Evolutionary conservation across 169 alveolate genomes (phyloP), one percentile per base, ranked within the genome.

Genomic region (Plasmodium ovale): DNA sequence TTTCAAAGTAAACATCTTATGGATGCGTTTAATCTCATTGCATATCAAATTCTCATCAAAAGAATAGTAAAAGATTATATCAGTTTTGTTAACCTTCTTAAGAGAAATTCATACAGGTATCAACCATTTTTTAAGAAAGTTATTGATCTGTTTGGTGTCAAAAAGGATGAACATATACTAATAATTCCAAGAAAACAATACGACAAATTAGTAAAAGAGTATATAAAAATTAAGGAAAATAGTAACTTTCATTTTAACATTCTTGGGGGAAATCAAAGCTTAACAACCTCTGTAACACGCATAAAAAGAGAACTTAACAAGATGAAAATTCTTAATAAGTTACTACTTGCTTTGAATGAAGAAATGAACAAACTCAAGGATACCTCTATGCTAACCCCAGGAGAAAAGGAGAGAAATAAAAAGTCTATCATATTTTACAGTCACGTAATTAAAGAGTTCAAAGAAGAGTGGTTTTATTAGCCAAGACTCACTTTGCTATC

Each of bases 221-320:
- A 16, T 42, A 16, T 68, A 25, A 37, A 9, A 37, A 16, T 68
- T 37, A 37, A 19, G 21, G 79, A 68, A 47, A 21, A 68, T 29
- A 44, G 79, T n/a, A 68, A 68, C 39, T 37, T 68, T 31, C 25
- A 68, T 68, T 68, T 68, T 68, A 68, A 68, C 29, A 37, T n/a
- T 37, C 59, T 37, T 14, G 62, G 79, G 12, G 60, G 10, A 14
- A 68, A 68, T 68, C 42, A 5, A 21, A 68, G 16, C 0, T 16
- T 23, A 16, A 4, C 12, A 44, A 35, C 33, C 16, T 12, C 64
- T 2, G 2, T 68, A 44, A n/a, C 21, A 35, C 25, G 21, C 9
- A 6, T 19, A 68, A 37, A 44, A 7, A 16, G 14, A 14, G 47
- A 68, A 68, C 31, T 68, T n/a, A 68, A 68, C 62, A 68, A 68